These are phyloP conservation scores for Penicillium manginii DNA, from an alignment of 495 filamentous ascomycete species.

Conservation along the genomic window DNA sequence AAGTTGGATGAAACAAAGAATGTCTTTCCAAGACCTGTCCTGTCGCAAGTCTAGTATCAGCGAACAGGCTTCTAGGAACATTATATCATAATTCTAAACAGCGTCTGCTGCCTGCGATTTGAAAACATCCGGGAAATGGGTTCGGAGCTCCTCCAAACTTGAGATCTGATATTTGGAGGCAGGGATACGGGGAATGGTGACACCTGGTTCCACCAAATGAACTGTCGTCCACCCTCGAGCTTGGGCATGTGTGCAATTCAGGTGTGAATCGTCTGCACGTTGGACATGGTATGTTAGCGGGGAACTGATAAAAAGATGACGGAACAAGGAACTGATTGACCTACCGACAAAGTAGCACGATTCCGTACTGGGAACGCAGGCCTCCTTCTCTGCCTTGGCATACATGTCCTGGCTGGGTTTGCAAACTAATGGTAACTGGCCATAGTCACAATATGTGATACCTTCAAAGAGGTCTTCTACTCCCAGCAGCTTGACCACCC, in stretches of 20 bases:
- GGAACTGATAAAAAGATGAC: not conserved
- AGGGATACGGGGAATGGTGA: constrained; percentile 58
- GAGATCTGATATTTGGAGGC: constrained; percentile 72
- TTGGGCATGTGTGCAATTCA: constrained; percentile 73
- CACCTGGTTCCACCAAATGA: constrained; percentile 78
- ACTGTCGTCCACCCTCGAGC: constrained; percentile 77
- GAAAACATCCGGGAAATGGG: constrained; percentile 79
- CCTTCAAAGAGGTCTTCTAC: constrained; percentile 91
- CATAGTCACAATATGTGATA: constrained; percentile 91
- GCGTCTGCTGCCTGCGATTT: constrained; percentile 32
- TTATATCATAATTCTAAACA: constrained; percentile 13
- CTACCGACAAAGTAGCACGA: constrained; percentile 87
- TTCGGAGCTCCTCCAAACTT: constrained; percentile 71
- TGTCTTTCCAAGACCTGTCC: not conserved
- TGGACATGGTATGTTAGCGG: constrained; percentile 11
- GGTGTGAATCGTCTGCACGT: constrained; percentile 73
- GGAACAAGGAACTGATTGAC: constrained; percentile 27
- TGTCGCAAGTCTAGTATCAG: not conserved
- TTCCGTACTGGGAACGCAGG: constrained; percentile 57
- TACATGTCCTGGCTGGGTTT: constrained; percentile 88
- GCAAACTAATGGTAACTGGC: constrained; percentile 66
- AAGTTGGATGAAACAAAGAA: not conserved
- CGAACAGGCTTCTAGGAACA: not conserved
- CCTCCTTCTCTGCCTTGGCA: constrained; percentile 71
- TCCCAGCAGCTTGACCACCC: constrained; percentile 79